Conservation (phyloP, 768 basidiomycete genomes). For the Pleurotus pulmonarius region DNA sequence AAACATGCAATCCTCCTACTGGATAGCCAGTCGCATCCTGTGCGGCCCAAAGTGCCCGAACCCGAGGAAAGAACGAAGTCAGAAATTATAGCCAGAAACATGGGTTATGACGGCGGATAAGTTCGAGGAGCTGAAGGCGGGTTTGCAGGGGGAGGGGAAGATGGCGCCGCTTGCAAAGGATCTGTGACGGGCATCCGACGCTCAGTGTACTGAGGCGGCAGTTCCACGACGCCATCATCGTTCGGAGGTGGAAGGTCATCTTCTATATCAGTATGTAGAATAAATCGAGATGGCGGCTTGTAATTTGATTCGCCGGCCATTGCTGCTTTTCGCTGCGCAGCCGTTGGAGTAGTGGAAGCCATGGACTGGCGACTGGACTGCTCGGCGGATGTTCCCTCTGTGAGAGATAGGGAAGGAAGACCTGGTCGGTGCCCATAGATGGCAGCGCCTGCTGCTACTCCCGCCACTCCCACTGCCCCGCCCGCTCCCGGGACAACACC, state of each 20-base stretch:
- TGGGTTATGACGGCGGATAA: too few species aligned
- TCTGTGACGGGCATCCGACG: constrained; percentile 3
- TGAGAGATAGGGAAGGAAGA: not conserved
- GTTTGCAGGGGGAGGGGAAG: not conserved
- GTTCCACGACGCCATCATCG: constrained; percentile 11
- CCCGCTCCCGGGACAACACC: not conserved
- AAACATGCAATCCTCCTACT: not conserved
- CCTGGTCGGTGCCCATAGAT: not conserved
- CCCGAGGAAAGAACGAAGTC: not conserved
- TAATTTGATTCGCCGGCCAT: constrained; percentile 44
- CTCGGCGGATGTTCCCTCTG: not conserved
- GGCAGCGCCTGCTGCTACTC: not conserved
- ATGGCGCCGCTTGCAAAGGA: not conserved
- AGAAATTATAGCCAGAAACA: too few species aligned
- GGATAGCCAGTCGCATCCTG: constrained; percentile 1
- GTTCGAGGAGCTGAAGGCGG: not conserved
- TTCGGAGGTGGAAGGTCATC: constrained; percentile 10
- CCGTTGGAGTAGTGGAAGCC: constrained; percentile 25
- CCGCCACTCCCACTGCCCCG: not conserved
- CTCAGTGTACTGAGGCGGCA: constrained; percentile 13
- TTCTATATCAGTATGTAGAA: constrained; percentile 13
- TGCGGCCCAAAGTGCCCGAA: not conserved
- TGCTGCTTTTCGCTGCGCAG: constrained; percentile 49
- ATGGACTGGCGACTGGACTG: constrained; percentile 2
- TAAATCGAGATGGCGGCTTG: constrained; percentile 16